Evolutionary conservation across 495 filamentous ascomycete genomes (phyloP).

Genomic region (Pyrenula aspistea): DNA sequence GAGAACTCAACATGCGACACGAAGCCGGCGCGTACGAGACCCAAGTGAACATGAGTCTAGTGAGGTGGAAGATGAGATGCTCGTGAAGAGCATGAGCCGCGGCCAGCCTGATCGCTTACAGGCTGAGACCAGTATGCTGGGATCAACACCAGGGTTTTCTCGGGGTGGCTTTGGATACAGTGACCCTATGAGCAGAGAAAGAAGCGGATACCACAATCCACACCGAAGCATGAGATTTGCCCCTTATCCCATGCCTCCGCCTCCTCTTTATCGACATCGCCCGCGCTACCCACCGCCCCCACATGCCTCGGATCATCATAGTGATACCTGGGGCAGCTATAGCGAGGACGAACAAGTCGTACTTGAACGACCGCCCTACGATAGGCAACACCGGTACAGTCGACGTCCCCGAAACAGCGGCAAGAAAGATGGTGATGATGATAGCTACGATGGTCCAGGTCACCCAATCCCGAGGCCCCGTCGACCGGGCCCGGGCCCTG

Average conservation of each 20-base stretch:
- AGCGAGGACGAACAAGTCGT: too few species aligned
- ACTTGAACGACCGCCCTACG: too few species aligned
- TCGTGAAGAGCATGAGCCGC: background rate
- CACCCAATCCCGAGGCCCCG: constrained; percentile 43
- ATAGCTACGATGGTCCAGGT: constrained; percentile 7
- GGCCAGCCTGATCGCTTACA: background rate
- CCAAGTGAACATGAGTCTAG: background rate
- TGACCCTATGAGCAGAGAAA: background rate
- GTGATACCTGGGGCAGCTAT: background rate
- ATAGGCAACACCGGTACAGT: too few species aligned
- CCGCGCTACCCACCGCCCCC: background rate
- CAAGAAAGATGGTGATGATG: too few species aligned
- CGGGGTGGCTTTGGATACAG: background rate
- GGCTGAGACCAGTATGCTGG: background rate
- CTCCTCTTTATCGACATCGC: background rate
- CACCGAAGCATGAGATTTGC: background rate
- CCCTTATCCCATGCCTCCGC: background rate
- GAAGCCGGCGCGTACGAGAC: background rate
- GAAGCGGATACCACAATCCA: background rate
- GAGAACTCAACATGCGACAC: background rate
- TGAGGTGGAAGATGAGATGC: background rate
- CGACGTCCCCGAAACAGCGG: too few species aligned
- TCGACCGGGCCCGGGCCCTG: constrained; percentile 25
- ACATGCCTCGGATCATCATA: background rate
- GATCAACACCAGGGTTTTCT: background rate